Percentiles rank a stretch among this genome's conserved stretches.
phyloP scores from a whole-genome alignment of 768 basidiomycete species.

The Termitomyces sp. region DNA sequence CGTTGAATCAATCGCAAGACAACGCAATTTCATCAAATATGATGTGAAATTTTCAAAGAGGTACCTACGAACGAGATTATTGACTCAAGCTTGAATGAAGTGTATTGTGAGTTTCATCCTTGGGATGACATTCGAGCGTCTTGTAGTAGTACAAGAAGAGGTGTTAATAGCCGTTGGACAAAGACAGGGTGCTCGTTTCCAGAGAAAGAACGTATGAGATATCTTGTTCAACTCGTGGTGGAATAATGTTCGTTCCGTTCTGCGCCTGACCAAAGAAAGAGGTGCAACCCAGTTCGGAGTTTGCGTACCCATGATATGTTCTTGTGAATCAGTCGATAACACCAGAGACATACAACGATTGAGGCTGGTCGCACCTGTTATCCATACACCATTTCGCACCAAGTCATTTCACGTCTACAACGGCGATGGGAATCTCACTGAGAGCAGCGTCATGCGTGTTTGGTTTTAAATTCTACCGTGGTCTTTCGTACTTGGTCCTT shows the following conservation, averaged over 20 bases:
- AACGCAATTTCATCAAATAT: neutral
- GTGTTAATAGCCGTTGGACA: neutral
- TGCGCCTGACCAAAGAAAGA: too few relatives aligned
- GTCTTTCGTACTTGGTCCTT: neutral
- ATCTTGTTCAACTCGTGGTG: too few relatives aligned
- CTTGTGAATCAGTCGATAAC: neutral
- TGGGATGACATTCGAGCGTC: neutral
- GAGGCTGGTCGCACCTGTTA: neutral
- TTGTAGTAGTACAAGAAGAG: neutral
- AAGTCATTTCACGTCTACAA: too few relatives aligned
- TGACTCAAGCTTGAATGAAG: neutral
- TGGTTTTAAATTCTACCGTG: neutral
- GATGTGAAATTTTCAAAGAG: neutral
- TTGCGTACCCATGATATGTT: neutral
- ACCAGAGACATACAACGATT: neutral
- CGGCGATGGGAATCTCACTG: neutral
- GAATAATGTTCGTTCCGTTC: too few relatives aligned
- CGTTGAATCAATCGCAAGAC: neutral
- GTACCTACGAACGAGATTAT: neutral
- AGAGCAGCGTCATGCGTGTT: neutral
- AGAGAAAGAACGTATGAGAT: too few relatives aligned
- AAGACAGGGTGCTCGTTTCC: too few relatives aligned
- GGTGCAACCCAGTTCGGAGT: too few relatives aligned
- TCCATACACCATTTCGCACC: too few relatives aligned
- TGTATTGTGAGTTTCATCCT: neutral